Percentiles rank a stretch among this genome's conserved stretches.
Conservation (phyloP, 768 basidiomycete genomes). For the Pulveroboletus sp. region DNA sequence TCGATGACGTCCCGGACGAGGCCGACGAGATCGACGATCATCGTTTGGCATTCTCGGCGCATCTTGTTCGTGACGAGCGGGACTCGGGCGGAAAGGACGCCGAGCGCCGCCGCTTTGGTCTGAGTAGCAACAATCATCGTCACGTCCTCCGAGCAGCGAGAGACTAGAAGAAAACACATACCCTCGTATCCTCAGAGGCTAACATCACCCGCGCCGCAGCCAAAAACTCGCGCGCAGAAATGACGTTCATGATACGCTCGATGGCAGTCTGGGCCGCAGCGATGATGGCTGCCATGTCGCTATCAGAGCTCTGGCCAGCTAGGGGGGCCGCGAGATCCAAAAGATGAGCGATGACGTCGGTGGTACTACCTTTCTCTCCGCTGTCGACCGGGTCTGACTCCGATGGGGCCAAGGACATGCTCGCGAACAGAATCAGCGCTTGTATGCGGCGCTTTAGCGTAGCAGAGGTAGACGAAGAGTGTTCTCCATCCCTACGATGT, state of each 20-base stretch:
- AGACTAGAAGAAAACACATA: constrained; percentile 27
- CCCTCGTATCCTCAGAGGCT: constrained; percentile 47
- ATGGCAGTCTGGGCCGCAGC: constrained; percentile 49
- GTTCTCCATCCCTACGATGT: constrained; percentile 54
- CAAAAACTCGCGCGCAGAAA: constrained; percentile 72
- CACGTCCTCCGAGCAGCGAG: background rate
- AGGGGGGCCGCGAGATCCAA: constrained; percentile 44
- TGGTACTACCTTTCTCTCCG: constrained; percentile 29
- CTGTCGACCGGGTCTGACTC: constrained; percentile 8
- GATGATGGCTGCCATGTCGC: constrained; percentile 42
- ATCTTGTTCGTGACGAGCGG: constrained; percentile 52
- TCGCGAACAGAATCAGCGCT: constrained; percentile 62
- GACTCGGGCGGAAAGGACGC: constrained; percentile 64
- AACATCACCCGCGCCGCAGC: constrained; percentile 53
- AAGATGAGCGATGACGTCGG: constrained; percentile 45
- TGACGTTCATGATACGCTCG: constrained; percentile 51
- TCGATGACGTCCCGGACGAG: constrained; percentile 48
- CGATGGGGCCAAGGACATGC: constrained; percentile 43
- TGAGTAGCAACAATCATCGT: constrained; percentile 23
- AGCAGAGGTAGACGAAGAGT: constrained; percentile 40
- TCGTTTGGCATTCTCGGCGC: constrained; percentile 48
- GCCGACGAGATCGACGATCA: constrained; percentile 50
- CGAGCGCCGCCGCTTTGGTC: constrained; percentile 67
- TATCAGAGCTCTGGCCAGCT: constrained; percentile 28
- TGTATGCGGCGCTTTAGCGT: constrained; percentile 58